Conservation (phyloP, 2,329 filamentous ascomycete genomes). For the Phymatotrichopsis omnivora region DNA sequence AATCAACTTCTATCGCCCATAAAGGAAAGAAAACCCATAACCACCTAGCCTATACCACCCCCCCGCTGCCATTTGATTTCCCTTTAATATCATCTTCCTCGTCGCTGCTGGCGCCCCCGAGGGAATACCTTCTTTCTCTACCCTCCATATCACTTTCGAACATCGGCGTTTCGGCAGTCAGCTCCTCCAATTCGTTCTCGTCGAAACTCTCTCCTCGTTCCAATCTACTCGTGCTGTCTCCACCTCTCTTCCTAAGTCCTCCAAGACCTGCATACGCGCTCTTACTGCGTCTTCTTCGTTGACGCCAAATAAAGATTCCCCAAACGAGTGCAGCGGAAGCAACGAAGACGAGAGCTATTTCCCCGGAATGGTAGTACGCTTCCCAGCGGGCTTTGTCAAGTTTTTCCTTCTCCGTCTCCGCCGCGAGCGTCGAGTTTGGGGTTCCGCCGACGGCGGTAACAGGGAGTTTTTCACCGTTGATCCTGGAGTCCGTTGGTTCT, state of each 20-base stretch:
- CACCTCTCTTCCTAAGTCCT: slow-evolving; percentile 41
- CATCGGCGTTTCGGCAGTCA: slow-evolving; percentile 45
- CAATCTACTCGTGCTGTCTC: slow-evolving; percentile 56
- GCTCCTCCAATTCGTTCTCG: slow-evolving; percentile 54
- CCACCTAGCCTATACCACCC: not conserved
- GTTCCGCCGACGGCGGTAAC: slow-evolving; percentile 68
- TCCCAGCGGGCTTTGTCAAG: slow-evolving; percentile 79
- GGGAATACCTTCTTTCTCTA: slow-evolving; percentile 45
- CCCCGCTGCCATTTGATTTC: not conserved
- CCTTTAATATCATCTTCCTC: slow-evolving; percentile 33
- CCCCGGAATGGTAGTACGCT: slow-evolving; percentile 78
- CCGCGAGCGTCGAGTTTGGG: slow-evolving; percentile 56
- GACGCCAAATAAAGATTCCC: slow-evolving; percentile 61
- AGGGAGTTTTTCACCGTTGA: slow-evolving; percentile 75
- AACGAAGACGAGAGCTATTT: slow-evolving; percentile 74
- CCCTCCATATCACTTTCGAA: slow-evolving; percentile 27
- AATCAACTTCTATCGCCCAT: not conserved
- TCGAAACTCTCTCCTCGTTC: slow-evolving; percentile 49
- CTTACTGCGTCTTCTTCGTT: slow-evolving; percentile 45
- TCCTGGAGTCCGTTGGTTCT: slow-evolving; percentile 61
- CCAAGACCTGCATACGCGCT: slow-evolving; percentile 43
- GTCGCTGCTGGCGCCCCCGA: slow-evolving; percentile 50
- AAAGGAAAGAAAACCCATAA: not conserved
- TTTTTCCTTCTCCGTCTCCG: slow-evolving; percentile 58
- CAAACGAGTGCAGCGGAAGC: slow-evolving; percentile 60